Evolutionary conservation across 78 protist species (phyloP), one percentile per base, ranked within the genome.

Genomic region (Abeoforma whisleri): DNA sequence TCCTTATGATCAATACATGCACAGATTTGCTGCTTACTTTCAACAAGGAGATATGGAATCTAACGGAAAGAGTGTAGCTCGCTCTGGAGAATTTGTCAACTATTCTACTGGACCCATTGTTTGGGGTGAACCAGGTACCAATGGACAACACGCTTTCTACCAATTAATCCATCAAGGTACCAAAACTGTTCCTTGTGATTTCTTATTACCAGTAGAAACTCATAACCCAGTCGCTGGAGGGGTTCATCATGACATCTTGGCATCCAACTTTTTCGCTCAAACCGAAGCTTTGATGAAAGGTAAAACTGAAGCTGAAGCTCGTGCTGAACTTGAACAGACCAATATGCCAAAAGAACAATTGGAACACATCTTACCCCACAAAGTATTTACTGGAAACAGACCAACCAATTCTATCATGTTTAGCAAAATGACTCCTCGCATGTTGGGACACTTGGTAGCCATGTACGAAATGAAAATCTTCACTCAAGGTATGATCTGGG

Each of bases 111-210:
- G 97, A 8, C 95, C 97, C 32, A 90, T 96, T 70, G 90, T 93
- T 57, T 95, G 93, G 94, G 99, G 99, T 39, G 98, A 97, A 82
- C 97, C 99, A 19, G 99, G 99, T 8, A 97, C 98, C 70, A 95
- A 94, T 75, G 98, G 97, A 2, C 99, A 97, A 90, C 99, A 97
- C 77, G 96, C 98, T 0, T 96, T 97, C 93, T 95, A 91, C 90
- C 99, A 95, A 91, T 84, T 90, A 22, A 84, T 90, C 39, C 91
- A 88, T 80, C 93, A 94, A 84, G 97, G 97, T 39, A 91, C 93
- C 23, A 92, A 92, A 80, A 31, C 93, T 32, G 85, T 96, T 69
- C 99, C 99, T 40, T 39, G 89, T 37, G 99, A 96, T 79, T 96
- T 96, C 76, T 62, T 95, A 33, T 93, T 93, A 22, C 87, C 90